Evolutionary conservation across 768 basidiomycete genomes (phyloP).

Genomic region (Lactarius pseudohatsudake): DNA sequence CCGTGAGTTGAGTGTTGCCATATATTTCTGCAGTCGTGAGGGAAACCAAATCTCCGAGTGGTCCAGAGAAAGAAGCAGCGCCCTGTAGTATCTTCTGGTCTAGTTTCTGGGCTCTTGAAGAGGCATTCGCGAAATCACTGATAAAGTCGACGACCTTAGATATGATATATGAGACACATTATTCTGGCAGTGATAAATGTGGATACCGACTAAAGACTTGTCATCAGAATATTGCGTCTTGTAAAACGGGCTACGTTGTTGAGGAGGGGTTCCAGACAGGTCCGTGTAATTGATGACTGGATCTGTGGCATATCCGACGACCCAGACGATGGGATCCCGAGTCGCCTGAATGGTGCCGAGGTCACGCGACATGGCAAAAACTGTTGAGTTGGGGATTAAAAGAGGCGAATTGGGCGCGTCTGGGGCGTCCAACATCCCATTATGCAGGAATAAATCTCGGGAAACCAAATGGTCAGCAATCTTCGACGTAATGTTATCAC

Average conservation of each 20-base stretch:
- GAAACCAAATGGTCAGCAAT: neutral
- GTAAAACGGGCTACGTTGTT: constrained; percentile 46
- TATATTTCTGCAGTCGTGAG: constrained; percentile 56
- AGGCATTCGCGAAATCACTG: constrained; percentile 45
- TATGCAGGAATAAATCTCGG: constrained; percentile 23
- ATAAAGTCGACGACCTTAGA: constrained; percentile 45
- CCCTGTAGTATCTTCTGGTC: constrained; percentile 49
- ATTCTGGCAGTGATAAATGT: neutral
- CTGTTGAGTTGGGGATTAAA: constrained; percentile 21
- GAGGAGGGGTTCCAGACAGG: constrained; percentile 39
- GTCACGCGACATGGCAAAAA: constrained; percentile 33
- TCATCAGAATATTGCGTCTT: constrained; percentile 37
- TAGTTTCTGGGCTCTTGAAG: constrained; percentile 45
- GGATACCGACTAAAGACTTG: constrained; percentile 31
- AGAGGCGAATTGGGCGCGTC: neutral
- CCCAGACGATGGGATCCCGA: constrained; percentile 31
- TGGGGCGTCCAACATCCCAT: constrained; percentile 24
- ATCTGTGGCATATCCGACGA: constrained; percentile 34
- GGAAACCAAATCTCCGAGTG: constrained; percentile 52
- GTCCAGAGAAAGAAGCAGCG: constrained; percentile 47
- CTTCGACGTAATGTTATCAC: neutral
- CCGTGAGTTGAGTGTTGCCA: constrained; percentile 53
- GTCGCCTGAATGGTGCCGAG: constrained; percentile 33
- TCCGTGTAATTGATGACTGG: constrained; percentile 34
- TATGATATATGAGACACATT: neutral